Percentiles rank a stretch among this genome's conserved stretches.
phyloP scores from a whole-genome alignment of 1,284 basidiomycete species.

The Austroboletus rostrupii region DNA sequence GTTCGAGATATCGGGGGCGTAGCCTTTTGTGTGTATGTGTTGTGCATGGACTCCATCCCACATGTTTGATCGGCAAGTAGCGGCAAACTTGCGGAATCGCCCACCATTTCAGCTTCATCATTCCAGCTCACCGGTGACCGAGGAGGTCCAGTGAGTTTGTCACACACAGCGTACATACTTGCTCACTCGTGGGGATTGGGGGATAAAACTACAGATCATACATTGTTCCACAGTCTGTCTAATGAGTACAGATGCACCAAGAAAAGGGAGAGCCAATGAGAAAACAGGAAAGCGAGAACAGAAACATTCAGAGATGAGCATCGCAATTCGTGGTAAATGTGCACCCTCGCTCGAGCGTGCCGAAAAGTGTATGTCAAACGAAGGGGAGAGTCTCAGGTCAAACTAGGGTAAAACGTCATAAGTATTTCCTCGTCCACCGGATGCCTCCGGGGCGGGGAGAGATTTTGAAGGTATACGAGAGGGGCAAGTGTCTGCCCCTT shows the following conservation, averaged over 20 bases:
- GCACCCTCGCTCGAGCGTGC: not conserved
- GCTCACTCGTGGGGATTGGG: not conserved
- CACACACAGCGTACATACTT: too few species aligned
- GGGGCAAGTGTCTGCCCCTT: conserved; percentile 44
- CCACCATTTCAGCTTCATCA: not conserved
- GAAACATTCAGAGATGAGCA: conserved; percentile 6
- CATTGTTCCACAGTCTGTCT: conserved; percentile 23
- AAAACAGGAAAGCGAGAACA: conserved; percentile 6
- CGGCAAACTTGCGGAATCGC: not conserved
- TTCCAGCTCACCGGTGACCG: not conserved
- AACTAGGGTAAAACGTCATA: conserved; percentile 43
- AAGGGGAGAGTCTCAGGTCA: conserved; percentile 21
- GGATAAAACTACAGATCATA: conserved; percentile 17
- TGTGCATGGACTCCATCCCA: not conserved
- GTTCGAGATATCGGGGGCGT: not conserved
- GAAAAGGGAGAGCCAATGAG: conserved; percentile 15
- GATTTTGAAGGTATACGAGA: conserved; percentile 48
- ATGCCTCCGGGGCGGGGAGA: conserved; percentile 46
- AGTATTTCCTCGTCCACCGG: conserved; percentile 59
- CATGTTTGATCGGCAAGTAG: conserved; percentile 1
- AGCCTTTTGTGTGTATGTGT: not conserved
- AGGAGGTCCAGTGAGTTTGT: not conserved
- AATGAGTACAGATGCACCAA: conserved; percentile 26
- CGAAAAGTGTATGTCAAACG: conserved; percentile 1
- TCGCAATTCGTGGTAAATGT: conserved; percentile 9